Evolutionary conservation across 345 rosid genomes (phyloP), one percentile per base, ranked within the genome.

Genomic region (Euphorbia tirucalli): DNA sequence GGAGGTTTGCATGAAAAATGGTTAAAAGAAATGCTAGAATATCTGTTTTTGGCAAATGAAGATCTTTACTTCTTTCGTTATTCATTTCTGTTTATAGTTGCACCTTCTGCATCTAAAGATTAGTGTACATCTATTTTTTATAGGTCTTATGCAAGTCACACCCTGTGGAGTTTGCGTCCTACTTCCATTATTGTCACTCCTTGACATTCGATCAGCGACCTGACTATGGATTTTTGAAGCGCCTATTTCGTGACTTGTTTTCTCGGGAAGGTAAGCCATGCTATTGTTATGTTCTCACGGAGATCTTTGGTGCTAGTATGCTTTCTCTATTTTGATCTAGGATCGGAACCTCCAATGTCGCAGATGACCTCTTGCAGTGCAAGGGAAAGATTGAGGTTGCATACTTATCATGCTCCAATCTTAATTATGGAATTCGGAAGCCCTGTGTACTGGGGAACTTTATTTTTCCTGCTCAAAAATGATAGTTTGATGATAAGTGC

Each of bases 161-260:
- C 67, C 90, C 92, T 0, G 96, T 83, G 74, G 97, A 92, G 82
- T 92, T 92, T 72, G 97, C 96, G 19, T 92, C 97, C 28, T 92
- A 89, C 82, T 85, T 92, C 75, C 93, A 86, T 80, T 92, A 92
- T 73, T 92, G 97, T 72, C 92, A 89, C 70, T 90, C 97, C 11
- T 73, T 90, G 73, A 85, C 84, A 28, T 92, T 92, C 75, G 93
- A 92, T 65, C 93, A 88, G 78, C 83, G 86, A 55, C 97, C 96
- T 73, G 96, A 92, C 79, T 92, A 90, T 84, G 90, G 91, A 69
- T 90, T 87, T 71, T 70, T 93, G 81, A 93, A 78, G 86, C 86
- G 93, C 57, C 84, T 90, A 18, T 93, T 93, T 71, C 90, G 88
- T 57, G 97, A 87, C 73, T 79, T 90, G 82, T 87, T 93, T 82